Evolutionary conservation across 345 rosid genomes (phyloP).

Genomic region (Tarenaya hassleriana): DNA sequence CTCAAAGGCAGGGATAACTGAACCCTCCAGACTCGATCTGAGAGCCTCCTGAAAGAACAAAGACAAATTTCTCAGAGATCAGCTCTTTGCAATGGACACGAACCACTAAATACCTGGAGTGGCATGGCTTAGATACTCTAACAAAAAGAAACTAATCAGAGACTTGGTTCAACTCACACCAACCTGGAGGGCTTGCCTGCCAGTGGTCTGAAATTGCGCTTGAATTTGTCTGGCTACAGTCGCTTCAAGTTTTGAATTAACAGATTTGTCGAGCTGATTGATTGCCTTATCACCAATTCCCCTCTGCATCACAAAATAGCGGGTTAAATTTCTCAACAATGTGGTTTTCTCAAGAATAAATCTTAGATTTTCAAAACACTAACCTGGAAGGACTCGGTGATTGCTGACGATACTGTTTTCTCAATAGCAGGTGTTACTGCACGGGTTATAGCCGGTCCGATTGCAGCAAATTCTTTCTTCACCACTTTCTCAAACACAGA

Average conservation of each 20-base stretch:
- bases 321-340: constrained; percentile 10
- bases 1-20: constrained; percentile 85
- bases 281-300: constrained; percentile 87
- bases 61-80: constrained; percentile 15
- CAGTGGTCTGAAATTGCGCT: constrained; percentile 89
- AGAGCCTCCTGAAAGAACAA: constrained; percentile 54
- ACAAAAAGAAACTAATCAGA: neutral
- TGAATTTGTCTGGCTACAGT: constrained; percentile 78
- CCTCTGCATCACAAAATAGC: constrained; percentile 43
- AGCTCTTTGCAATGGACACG: constrained; percentile 12
- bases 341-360: constrained; percentile 8
- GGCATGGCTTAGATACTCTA: constrained; percentile 2
- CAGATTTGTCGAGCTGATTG: constrained; percentile 76
- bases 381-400: constrained; percentile 89
- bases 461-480: constrained; percentile 60
- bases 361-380: constrained; percentile 12
- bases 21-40: constrained; percentile 63
- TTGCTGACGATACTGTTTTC: constrained; percentile 55
- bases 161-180: constrained; percentile 10
- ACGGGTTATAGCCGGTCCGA: constrained; percentile 49
- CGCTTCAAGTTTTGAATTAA: constrained; percentile 73
- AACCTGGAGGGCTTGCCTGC: constrained; percentile 93
- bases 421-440: constrained; percentile 59
- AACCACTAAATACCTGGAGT: neutral
- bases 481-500: constrained; percentile 52